Conservation (phyloP, 306 rosid genomes). For the Fragaria vesca region DNA sequence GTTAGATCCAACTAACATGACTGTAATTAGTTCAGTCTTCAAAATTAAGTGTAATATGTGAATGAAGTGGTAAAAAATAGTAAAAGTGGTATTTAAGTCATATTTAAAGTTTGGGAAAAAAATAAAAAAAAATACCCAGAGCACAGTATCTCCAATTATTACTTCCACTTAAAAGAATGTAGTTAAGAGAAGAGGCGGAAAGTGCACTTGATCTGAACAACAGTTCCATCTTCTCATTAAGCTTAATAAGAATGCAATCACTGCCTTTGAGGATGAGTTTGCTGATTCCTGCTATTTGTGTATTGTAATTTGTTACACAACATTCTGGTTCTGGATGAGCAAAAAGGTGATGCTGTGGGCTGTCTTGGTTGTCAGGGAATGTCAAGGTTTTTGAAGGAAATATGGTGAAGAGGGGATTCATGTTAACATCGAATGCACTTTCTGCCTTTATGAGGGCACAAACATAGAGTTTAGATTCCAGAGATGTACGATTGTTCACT, state of each 20-base stretch:
- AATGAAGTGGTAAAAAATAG: neutral
- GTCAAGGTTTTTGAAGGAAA: neutral
- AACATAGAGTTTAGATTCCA: neutral
- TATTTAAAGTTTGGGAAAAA: neutral
- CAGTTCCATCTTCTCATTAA: neutral
- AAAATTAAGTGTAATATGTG: neutral
- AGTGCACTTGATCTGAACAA: neutral
- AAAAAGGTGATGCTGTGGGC: neutral
- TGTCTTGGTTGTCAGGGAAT: neutral
- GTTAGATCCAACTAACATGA: neutral
- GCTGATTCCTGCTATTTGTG: neutral
- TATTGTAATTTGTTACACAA: neutral
- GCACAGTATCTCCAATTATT: neutral
- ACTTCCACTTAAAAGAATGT: neutral
- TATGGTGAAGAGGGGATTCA: neutral
- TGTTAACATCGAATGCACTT: neutral
- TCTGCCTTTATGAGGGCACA: neutral
- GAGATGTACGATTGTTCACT: too few relatives aligned
- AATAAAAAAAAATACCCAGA: neutral
- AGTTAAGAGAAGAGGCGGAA: neutral
- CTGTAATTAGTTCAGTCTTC: neutral
- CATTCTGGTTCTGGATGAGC: neutral
- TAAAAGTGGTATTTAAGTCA: neutral
- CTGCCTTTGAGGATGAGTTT: neutral
- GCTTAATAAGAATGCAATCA: neutral